Percentiles rank a stretch among this genome's conserved stretches.
phyloP scores from a whole-genome alignment of 1,284 basidiomycete species.

The Hemileia vastatrix region DNA sequence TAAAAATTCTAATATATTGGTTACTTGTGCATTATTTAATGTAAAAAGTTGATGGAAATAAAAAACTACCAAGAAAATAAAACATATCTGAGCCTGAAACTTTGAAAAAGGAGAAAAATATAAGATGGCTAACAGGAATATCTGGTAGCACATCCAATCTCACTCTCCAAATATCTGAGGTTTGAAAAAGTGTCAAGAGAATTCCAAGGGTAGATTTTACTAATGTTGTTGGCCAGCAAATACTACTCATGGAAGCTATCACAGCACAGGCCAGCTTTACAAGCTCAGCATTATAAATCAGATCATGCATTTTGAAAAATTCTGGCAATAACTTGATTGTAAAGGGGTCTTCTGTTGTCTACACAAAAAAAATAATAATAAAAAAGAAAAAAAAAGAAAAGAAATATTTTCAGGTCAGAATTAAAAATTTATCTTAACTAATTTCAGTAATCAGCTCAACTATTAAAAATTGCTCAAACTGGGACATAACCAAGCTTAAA shows the following conservation, averaged over 20 bases:
- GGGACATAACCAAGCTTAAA: constrained; percentile 69
- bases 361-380: too few species aligned
- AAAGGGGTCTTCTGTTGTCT: constrained; percentile 35
- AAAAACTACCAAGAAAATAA: constrained; percentile 67
- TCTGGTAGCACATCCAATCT: constrained; percentile 49
- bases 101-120: constrained; percentile 20
- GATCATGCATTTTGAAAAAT: constrained; percentile 47
- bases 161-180: constrained; percentile 48
- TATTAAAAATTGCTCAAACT: constrained; percentile 39
- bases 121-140: constrained; percentile 63
- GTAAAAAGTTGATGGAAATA: constrained; percentile 66
- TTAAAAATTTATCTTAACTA: background rate
- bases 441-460: background rate
- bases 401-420: background rate
- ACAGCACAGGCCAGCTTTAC: constrained; percentile 46
- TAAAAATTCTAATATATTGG: constrained; percentile 47
- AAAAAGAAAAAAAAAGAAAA: background rate
- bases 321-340: constrained; percentile 37
- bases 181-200: constrained; percentile 46
- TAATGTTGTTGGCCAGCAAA: constrained; percentile 48
- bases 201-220: constrained; percentile 46
- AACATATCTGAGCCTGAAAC: constrained; percentile 55
- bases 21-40: constrained; percentile 27
- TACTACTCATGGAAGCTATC: constrained; percentile 47
- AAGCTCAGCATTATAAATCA: constrained; percentile 47